Evolutionary conservation across 2,329 filamentous ascomycete species (phyloP).

Genomic region (Malbranchea zuffiana): DNA sequence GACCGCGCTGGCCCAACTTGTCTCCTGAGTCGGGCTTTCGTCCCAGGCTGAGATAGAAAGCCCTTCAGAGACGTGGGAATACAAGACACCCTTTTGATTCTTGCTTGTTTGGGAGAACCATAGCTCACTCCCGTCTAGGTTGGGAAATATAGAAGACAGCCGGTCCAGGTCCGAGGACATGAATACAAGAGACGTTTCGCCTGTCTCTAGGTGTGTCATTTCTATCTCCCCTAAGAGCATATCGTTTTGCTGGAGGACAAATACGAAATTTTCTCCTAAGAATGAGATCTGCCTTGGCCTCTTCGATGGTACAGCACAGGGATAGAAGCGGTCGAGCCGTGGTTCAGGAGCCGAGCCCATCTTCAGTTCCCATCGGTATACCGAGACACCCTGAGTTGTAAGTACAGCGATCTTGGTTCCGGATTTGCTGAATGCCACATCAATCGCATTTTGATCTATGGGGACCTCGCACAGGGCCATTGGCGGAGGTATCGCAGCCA

Average conservation of each 20-base stretch:
- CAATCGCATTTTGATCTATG: slow-evolving; percentile 52
- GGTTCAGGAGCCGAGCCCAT: slow-evolving; percentile 27
- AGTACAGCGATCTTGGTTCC: slow-evolving; percentile 61
- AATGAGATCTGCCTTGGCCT: slow-evolving; percentile 40
- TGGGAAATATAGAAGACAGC: slow-evolving; percentile 29
- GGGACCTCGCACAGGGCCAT: slow-evolving; percentile 73
- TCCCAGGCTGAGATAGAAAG: slow-evolving; percentile 17
- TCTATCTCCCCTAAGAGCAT: slow-evolving; percentile 24
- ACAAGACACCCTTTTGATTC: slow-evolving; percentile 20
- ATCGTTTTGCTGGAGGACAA: slow-evolving; percentile 31
- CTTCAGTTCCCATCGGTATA: slow-evolving; percentile 59
- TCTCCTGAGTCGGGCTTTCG: slow-evolving; percentile 27
- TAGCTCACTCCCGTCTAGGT: slow-evolving; percentile 23
- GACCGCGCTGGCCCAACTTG: slow-evolving; percentile 30
- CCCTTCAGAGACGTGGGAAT: slow-evolving; percentile 23
- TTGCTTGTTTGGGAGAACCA: slow-evolving; percentile 28
- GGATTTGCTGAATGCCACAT: slow-evolving; percentile 60
- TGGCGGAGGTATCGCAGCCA: slow-evolving; percentile 79
- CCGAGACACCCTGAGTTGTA: slow-evolving; percentile 52
- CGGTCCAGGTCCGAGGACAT: slow-evolving; percentile 25
- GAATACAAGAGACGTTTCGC: slow-evolving; percentile 23
- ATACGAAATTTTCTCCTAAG: slow-evolving; percentile 32
- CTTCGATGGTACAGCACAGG: slow-evolving; percentile 23
- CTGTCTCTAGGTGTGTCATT: slow-evolving; percentile 27
- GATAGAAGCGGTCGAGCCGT: slow-evolving; percentile 30